phyloP scores from a whole-genome alignment of 352 stramenopile genomes.

The Paralagenidium karlingii region DNA sequence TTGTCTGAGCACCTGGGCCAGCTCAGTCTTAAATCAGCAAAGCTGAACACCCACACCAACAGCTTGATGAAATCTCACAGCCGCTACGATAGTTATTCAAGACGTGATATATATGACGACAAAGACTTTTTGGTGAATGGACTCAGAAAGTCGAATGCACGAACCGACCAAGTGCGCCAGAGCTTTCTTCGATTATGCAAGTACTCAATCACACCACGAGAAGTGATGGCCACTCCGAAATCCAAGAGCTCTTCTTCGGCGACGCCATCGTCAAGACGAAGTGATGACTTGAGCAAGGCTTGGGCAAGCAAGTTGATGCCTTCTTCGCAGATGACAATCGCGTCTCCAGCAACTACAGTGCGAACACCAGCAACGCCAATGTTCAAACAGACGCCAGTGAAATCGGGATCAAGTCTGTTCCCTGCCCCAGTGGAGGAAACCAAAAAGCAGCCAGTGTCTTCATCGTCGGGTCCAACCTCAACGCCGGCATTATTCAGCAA shows the following conservation, averaged over 20 bases:
- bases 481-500: too few relatives aligned
- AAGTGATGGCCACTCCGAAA: conserved; percentile 29
- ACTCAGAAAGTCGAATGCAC: conserved; percentile 25
- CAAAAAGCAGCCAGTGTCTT: conserved; percentile 34
- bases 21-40: conserved; percentile 17
- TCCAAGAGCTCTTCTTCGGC: conserved; percentile 15
- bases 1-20: conserved; percentile 38
- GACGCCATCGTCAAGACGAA: conserved; percentile 6
- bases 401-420: conserved; percentile 45
- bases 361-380: conserved; percentile 25
- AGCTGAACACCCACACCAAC: too few relatives aligned
- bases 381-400: conserved; percentile 39
- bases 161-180: conserved; percentile 26
- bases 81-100: too few relatives aligned
- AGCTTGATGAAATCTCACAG: too few relatives aligned
- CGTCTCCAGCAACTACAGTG: conserved; percentile 39
- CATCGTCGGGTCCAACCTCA: too few relatives aligned
- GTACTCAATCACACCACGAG: conserved; percentile 37
- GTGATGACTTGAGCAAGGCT: conserved; percentile 24
- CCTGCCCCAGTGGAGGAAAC: conserved; percentile 37
- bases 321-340: conserved; percentile 43
- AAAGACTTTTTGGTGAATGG: conserved; percentile 30
- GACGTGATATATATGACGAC: too few relatives aligned
- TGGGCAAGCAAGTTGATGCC: conserved; percentile 67
- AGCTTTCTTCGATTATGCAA: conserved; percentile 49